phyloP scores from a whole-genome alignment of 2,329 filamentous ascomycete species.

The Penicillium glabrum region DNA sequence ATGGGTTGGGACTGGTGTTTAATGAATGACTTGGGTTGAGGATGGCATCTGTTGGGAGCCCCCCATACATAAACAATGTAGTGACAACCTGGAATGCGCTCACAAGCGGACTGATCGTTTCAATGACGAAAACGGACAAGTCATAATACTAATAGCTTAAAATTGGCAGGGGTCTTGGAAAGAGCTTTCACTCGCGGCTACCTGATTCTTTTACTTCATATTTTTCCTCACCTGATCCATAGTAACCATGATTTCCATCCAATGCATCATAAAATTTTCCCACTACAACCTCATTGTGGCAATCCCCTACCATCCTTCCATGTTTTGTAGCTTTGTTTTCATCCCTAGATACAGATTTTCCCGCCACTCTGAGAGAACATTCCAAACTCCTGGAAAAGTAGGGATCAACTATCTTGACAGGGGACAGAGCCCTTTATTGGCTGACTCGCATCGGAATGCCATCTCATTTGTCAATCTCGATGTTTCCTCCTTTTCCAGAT shows the following conservation, averaged over 20 bases:
- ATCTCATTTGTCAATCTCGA: constrained; percentile 5
- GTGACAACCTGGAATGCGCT: constrained; percentile 26
- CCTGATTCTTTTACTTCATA: background rate
- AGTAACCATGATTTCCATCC: background rate
- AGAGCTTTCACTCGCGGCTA: background rate
- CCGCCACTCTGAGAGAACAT: constrained; percentile 10
- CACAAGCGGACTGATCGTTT: constrained; percentile 6
- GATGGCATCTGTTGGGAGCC: constrained; percentile 17
- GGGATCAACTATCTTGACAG: constrained; percentile 8
- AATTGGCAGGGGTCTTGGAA: background rate
- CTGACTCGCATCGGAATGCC: constrained; percentile 1
- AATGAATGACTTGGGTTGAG: constrained; percentile 14
- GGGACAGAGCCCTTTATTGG: constrained; percentile 6
- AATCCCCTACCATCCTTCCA: background rate
- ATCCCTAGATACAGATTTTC: constrained; percentile 19
- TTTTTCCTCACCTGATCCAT: background rate
- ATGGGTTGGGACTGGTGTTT: constrained; percentile 5
- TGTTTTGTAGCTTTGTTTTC: constrained; percentile 8
- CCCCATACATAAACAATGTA: constrained; percentile 25
- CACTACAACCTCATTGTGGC: background rate
- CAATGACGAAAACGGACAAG: constrained; percentile 2
- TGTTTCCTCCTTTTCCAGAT: background rate
- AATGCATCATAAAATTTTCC: background rate
- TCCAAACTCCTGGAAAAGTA: constrained; percentile 5
- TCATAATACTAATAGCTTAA: background rate